Evolutionary conservation across 2,329 filamentous ascomycete genomes (phyloP), one percentile per base, ranked within the genome.

Genomic region (Botrytis tulipae): DNA sequence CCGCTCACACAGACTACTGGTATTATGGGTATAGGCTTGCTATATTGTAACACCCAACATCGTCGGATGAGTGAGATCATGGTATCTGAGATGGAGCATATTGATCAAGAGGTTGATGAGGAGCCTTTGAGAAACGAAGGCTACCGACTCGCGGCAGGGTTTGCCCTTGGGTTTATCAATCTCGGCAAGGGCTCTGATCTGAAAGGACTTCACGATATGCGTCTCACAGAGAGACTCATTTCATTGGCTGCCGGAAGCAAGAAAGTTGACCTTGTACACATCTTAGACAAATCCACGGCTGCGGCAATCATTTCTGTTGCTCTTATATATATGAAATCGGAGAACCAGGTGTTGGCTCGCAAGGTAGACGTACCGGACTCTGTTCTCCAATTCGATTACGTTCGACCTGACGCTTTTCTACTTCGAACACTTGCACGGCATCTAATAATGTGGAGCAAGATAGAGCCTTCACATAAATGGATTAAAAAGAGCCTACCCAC

Each of bases 51-150:
- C 80, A 98, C 95, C 42, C 95, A 98, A 79, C 97, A 99, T 83
- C 92, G 97, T 44, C 91, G 97, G 54, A 99, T 99, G 96, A 98
- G 94, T 80, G 96, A 99, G 82, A 94, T 98, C 29, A 98, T 99
- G 94, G 89, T 99, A 69, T 98, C 95, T 0, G 96, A 99, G 81
- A 96, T 99, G 75, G 94, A 98, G 81, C 92, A 95, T 76, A 87
- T 94, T 70, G 94, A 96, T 62, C 84, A 86, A 40, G 88, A 93
- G 54, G 92, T 95, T 71, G 95, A 98, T 74, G 92, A 95, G 73
- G 93, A 97, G 78, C 90, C 91, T 35, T 84, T 98, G 67, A 90
- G 95, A 37, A 95, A 97, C 80, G 96, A 99, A 84, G 95, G 95
- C n/a, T 99, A 99, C 82, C 91, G 97, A 59, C 87, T 99, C 51